Evolutionary conservation across 345 rosid species (phyloP).

Genomic region (Excoecaria agallocha): DNA sequence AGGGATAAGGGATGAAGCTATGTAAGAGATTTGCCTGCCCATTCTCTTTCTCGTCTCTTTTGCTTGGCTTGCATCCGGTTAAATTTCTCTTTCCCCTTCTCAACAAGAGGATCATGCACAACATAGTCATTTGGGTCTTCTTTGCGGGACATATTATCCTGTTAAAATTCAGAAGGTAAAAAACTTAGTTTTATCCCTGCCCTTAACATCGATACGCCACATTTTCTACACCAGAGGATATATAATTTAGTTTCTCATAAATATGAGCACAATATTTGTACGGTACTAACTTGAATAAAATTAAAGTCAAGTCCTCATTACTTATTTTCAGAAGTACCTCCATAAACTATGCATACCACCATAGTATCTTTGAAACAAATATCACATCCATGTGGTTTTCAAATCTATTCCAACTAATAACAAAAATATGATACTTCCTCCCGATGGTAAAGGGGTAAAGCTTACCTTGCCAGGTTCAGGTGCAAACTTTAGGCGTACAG

Average conservation of each 20-base stretch:
- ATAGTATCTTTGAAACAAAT: background rate
- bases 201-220: background rate
- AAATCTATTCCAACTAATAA: background rate
- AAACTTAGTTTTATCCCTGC: background rate
- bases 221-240: background rate
- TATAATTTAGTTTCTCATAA: background rate
- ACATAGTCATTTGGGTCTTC: conserved; percentile 85
- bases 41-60: conserved; percentile 74
- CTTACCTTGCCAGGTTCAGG: conserved; percentile 71
- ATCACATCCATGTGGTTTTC: background rate
- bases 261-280: background rate
- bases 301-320: background rate
- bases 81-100: conserved; percentile 96
- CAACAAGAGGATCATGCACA: conserved; percentile 85
- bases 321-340: background rate
- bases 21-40: conserved; percentile 92
- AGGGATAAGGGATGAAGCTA: conserved; percentile 12
- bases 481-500: conserved; percentile 54
- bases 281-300: background rate
- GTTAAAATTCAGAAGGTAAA: conserved; percentile 7
- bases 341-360: background rate
- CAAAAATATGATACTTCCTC: background rate
- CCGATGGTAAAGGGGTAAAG: conserved; percentile 7
- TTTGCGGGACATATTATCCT: conserved; percentile 78
- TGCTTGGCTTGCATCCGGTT: conserved; percentile 89